A percentile compares a stretch with the other conserved stretches of the same genome.
phyloP scores from a whole-genome alignment of 2,329 filamentous ascomycete genomes.

The Pleoardoris graminearum region DNA sequence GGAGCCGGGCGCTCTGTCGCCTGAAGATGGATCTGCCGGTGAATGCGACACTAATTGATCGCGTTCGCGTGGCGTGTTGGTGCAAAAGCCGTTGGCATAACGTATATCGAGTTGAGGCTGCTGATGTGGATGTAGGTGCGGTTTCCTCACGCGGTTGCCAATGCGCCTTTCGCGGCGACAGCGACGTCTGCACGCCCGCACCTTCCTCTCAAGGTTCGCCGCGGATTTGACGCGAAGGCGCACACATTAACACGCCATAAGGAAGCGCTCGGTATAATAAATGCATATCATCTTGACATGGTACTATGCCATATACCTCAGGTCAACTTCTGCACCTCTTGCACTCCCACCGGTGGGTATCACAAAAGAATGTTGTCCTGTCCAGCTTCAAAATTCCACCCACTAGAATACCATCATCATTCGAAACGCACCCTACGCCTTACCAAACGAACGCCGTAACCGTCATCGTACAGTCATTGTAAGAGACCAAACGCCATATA shows the following conservation, averaged over 20 bases:
- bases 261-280: neutral
- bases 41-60: too few relatives aligned
- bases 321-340: too few relatives aligned
- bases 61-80: too few relatives aligned
- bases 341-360: conserved; percentile 6
- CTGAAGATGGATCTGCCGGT: too few relatives aligned
- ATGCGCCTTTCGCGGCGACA: neutral
- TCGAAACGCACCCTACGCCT: too few relatives aligned
- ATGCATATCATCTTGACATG: neutral
- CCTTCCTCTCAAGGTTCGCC: neutral
- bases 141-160: too few relatives aligned
- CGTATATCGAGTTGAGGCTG: too few relatives aligned
- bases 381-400: neutral
- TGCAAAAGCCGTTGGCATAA: neutral
- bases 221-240: neutral
- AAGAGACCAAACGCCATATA: neutral
- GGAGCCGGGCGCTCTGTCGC: neutral
- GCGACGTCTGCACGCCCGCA: neutral
- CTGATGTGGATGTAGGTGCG: too few relatives aligned
- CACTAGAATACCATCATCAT: too few relatives aligned
- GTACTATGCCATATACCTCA: too few relatives aligned
- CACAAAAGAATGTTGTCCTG: conserved; percentile 3
- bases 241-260: neutral
- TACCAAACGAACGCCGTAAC: neutral
- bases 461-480: neutral